Base-by-base conservation (phyloP, 1,284 basidiomycete species). In the Puccinia polysora region DNA sequence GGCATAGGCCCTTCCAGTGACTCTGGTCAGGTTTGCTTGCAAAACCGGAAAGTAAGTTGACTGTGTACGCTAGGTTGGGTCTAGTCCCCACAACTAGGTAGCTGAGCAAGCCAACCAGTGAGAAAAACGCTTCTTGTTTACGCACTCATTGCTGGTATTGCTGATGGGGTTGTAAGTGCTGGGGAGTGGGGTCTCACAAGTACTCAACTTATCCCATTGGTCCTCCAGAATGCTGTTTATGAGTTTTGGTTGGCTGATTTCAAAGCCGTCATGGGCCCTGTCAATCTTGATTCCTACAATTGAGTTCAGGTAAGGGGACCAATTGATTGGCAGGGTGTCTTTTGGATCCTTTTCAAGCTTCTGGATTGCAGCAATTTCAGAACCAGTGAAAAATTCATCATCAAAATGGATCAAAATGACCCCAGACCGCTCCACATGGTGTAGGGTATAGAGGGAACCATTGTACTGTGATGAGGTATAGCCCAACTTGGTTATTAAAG, bases 31-130 rank as follows among this genome's bases (percentile, higher is more conserved):
- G 56, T 15, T 36, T 30, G 2, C 10, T n/a, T 2, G 56, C 10
- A 36, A 59, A 59, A 8, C 56, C 15, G 18, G 56, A 30, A n/a
- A 59, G 23, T 5, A 30, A 38, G 36, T 59, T 59, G n/a, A 38
- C 56, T 3, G 28, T 2, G 30, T 34, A 59, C 2, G 28, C 4
- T 2, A 59, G 25, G 30, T 59, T 15, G 3, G 56, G 56, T 36
- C 56, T 3, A 38, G 56, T 59, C 1, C 56, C 56, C n/a, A 59
- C 34, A 3, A 32, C 34, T 23, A 30, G 5, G 18, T 7, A 5
- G 34, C 30, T 10, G 7, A 4, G n/a, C n/a, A 15, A 12, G 30
- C n/a, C 4, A 34, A 34, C 34, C 25, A 38, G 2, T 43, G 8
- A n/a, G n/a, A n/a, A n/a, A n/a, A n/a, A n/a, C n/a, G n/a, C n/a